phyloP scores from a whole-genome alignment of 2,329 filamentous ascomycete genomes.

The Diaporthe citrichinensis region DNA sequence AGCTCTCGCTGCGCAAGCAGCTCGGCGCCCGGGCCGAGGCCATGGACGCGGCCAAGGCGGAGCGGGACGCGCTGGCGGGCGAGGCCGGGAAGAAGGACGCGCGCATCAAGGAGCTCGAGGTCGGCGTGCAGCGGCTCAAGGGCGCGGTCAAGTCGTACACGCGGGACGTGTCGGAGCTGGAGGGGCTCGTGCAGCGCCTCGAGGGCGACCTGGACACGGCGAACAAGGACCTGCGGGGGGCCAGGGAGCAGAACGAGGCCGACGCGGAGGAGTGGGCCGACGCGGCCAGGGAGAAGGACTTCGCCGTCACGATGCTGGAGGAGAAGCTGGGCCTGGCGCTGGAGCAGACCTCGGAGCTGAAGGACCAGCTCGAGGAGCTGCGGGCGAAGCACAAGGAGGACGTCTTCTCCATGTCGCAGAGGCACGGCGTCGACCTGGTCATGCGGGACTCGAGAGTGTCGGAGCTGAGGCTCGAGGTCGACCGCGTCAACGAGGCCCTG shows the following conservation, averaged over 20 bases:
- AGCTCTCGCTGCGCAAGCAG: constrained; percentile 69
- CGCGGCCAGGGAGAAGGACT: constrained; percentile 54
- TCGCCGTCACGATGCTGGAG: constrained; percentile 59
- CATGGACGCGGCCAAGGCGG: constrained; percentile 62
- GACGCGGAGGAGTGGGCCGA: constrained; percentile 53
- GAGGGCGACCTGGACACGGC: constrained; percentile 57
- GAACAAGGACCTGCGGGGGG: constrained; percentile 43
- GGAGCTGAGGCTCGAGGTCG: constrained; percentile 65
- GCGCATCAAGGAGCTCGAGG: constrained; percentile 62
- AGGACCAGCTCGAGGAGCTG: constrained; percentile 56
- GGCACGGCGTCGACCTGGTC: constrained; percentile 63
- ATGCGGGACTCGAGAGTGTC: constrained; percentile 64
- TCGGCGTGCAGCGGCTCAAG: constrained; percentile 64
- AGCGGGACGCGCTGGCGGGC: constrained; percentile 54
- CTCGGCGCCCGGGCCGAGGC: constrained; percentile 66
- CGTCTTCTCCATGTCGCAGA: constrained; percentile 52
- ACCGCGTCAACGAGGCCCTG: constrained; percentile 61
- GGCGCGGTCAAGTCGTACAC: constrained; percentile 67
- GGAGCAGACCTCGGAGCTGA: constrained; percentile 55
- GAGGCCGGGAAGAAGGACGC: constrained; percentile 51
- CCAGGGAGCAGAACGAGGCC: constrained; percentile 48
- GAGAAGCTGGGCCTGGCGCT: constrained; percentile 58
- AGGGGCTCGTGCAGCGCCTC: constrained; percentile 63
- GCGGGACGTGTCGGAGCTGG: constrained; percentile 67
- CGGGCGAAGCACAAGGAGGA: constrained; percentile 46